Percentiles rank a stretch among this genome's conserved stretches.
Conservation (phyloP, 176 grass and related monocot genomes). For the Lolium perenne region DNA sequence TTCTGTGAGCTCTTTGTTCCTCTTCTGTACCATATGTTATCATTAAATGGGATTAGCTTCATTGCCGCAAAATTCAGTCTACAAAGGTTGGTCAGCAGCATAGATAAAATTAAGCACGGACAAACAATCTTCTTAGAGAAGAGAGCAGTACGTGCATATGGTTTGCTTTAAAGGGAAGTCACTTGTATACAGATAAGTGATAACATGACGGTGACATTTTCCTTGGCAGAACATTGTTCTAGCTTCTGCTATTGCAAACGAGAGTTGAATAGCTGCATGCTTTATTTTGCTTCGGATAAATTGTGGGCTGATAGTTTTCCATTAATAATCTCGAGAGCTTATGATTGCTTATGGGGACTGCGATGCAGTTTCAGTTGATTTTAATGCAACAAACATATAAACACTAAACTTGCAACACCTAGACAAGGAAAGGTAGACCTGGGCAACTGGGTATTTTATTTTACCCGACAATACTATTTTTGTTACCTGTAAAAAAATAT, state of each 20-base stretch:
- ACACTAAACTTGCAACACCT: slow-evolving; percentile 24
- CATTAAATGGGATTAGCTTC: neutral
- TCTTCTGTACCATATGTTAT: neutral
- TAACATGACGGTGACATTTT: neutral
- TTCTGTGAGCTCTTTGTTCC: slow-evolving; percentile 1
- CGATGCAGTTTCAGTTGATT: neutral
- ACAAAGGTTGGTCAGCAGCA: neutral
- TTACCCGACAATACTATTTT: neutral
- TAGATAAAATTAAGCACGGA: slow-evolving; percentile 3
- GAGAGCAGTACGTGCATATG: neutral
- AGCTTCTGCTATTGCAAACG: neutral
- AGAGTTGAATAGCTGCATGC: neutral
- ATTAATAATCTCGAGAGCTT: neutral
- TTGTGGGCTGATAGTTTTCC: neutral
- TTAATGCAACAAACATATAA: slow-evolving; percentile 19
- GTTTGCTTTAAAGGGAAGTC: neutral
- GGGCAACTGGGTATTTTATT: neutral
- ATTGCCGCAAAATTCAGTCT: neutral
- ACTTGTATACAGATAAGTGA: neutral
- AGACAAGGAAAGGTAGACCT: neutral
- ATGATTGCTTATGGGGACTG: neutral
- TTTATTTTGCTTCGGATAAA: slow-evolving; percentile 18
- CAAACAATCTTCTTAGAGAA: slow-evolving; percentile 15
- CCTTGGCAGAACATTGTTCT: neutral
- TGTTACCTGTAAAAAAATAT: neutral